These are phyloP conservation scores for Pythium monospermum DNA, from an alignment of 352 stramenopile genomes.

Conservation along the genomic window DNA sequence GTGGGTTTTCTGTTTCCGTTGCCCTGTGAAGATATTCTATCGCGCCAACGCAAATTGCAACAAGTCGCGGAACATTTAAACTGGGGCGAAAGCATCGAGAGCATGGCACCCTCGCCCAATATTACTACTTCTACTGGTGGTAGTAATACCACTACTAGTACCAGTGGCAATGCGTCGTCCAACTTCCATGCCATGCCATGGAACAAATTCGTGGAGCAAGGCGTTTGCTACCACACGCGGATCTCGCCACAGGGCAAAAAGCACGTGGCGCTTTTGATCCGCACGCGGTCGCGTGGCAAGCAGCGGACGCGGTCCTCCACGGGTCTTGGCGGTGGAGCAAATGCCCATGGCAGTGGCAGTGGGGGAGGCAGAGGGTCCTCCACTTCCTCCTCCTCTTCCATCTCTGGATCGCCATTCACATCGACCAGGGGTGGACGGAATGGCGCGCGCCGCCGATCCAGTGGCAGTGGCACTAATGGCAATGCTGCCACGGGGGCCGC, in stretches of 20 bases:
- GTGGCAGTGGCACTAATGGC: not conserved
- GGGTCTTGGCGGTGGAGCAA: too few species aligned
- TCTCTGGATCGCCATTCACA: not conserved
- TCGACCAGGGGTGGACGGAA: constrained; percentile 1
- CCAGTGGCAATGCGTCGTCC: constrained; percentile 37
- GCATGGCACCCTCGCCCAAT: constrained; percentile 12
- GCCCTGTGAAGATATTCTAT: constrained; percentile 77
- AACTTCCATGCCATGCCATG: constrained; percentile 72
- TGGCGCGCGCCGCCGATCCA: not conserved
- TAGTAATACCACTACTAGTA: too few species aligned
- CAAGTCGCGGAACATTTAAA: constrained; percentile 72
- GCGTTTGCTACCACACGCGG: constrained; percentile 59
- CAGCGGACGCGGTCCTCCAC: constrained; percentile 15
- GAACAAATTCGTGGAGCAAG: constrained; percentile 66
- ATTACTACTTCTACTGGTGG: too few species aligned
- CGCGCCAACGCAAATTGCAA: constrained; percentile 71
- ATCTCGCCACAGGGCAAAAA: constrained; percentile 41
- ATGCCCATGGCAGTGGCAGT: too few species aligned
- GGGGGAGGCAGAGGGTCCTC: too few species aligned
- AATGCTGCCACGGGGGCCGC: not conserved
- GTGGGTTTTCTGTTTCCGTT: constrained; percentile 75
- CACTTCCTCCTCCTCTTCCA: too few species aligned
- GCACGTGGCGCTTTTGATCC: constrained; percentile 51
- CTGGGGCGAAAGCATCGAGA: constrained; percentile 32
- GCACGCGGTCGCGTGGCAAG: constrained; percentile 24